These are phyloP conservation scores for Coffea canephora DNA, from an alignment of 257 asterid species.

Conservation along the genomic window DNA sequence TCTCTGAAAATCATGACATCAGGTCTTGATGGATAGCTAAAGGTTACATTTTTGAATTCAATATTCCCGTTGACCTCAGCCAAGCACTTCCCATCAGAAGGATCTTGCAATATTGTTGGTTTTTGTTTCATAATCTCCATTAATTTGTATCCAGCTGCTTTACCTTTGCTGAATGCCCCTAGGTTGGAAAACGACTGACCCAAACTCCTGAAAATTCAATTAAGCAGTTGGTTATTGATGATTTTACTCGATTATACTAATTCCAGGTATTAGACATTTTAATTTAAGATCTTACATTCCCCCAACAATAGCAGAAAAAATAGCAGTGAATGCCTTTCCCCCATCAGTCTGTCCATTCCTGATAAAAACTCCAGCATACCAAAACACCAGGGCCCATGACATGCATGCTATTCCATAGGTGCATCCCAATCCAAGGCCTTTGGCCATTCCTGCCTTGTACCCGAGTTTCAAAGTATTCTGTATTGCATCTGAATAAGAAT, in stretches of 20 bases:
- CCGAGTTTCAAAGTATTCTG: conserved; percentile 89
- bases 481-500: conserved; percentile 81
- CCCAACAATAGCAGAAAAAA: conserved; percentile 94
- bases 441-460: conserved; percentile 98
- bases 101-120: conserved; percentile 74
- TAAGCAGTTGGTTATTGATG: conserved; percentile 16
- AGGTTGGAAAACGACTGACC: conserved; percentile 97
- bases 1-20: conserved; percentile 89
- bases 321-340: conserved; percentile 94
- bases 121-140: conserved; percentile 87
- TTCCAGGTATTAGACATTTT: background rate
- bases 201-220: conserved; percentile 70
- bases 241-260: background rate
- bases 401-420: conserved; percentile 97
- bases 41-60: conserved; percentile 82
- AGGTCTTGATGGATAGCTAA: conserved; percentile 96
- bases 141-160: conserved; percentile 88
- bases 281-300: conserved; percentile 76
- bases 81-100: conserved; percentile 46
- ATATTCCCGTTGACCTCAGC: conserved; percentile 75
- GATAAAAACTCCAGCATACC: conserved; percentile 98
- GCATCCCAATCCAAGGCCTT: conserved; percentile 95
- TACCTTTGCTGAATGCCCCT: conserved; percentile 96
- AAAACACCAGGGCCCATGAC: conserved; percentile 98
- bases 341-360: conserved; percentile 89